A percentile compares a stretch with the other conserved stretches of the same genome.
These are phyloP conservation scores for Pisolithus tinctorius DNA, from an alignment of 768 basidiomycete species.

Conservation along the genomic window DNA sequence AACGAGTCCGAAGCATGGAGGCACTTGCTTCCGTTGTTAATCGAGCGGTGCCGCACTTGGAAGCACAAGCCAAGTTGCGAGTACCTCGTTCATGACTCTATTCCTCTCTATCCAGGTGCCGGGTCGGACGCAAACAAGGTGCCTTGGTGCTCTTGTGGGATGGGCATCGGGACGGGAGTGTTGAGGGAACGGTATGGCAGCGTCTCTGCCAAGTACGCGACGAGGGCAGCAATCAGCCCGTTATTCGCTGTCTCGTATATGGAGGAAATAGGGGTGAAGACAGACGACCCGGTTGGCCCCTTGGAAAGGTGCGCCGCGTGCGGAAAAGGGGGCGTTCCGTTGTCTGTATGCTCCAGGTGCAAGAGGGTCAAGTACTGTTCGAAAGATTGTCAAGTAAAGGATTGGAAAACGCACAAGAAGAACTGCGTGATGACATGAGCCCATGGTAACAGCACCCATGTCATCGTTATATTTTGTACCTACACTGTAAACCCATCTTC, in stretches of 20 bases:
- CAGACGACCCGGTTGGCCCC: background rate
- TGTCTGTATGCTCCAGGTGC: conserved; percentile 32
- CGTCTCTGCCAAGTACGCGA: conserved; percentile 36
- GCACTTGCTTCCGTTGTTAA: conserved; percentile 39
- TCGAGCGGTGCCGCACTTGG: conserved; percentile 47
- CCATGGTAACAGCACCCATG: no score
- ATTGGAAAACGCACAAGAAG: conserved; percentile 43
- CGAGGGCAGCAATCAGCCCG: conserved; percentile 45
- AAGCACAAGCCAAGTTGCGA: conserved; percentile 38
- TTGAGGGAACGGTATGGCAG: conserved; percentile 33
- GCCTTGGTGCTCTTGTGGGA: conserved; percentile 50
- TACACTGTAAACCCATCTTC: no score
- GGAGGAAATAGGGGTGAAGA: conserved; percentile 28
- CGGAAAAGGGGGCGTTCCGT: conserved; percentile 12
- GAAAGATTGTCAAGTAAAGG: conserved; percentile 35
- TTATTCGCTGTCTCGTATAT: conserved; percentile 48
- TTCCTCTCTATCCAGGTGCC: conserved; percentile 27
- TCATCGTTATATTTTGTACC: no score
- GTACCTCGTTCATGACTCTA: conserved; percentile 24
- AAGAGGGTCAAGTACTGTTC: conserved; percentile 38
- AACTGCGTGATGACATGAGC: conserved; percentile 12
- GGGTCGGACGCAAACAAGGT: conserved; percentile 25
- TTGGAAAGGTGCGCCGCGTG: conserved; percentile 14
- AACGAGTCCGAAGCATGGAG: conserved; percentile 32
- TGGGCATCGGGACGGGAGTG: conserved; percentile 37